These are phyloP conservation scores for Scutellaria minor DNA, from an alignment of 257 asterid species.

Conservation along the genomic window DNA sequence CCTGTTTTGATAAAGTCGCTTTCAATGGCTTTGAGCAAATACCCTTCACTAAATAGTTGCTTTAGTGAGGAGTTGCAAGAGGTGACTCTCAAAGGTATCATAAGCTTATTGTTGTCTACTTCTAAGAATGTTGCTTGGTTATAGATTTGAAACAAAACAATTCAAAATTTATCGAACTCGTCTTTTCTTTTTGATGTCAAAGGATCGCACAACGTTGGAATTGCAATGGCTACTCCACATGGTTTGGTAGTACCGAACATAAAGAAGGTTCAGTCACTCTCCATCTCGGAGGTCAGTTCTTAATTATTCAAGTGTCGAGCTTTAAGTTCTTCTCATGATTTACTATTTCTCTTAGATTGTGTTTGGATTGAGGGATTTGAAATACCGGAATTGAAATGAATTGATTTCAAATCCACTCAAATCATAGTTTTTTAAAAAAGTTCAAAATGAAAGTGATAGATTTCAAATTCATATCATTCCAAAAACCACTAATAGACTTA, in stretches of 20 bases:
- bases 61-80: conserved; percentile 74
- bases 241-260: conserved; percentile 95
- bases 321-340: conserved; percentile 6
- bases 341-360: no score
- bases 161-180: background rate
- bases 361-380: no score
- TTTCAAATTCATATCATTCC: no score
- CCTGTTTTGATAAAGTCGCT: conserved; percentile 82
- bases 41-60: conserved; percentile 86
- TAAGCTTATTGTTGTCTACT: background rate
- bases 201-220: conserved; percentile 93
- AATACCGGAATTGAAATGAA: no score
- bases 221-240: conserved; percentile 97
- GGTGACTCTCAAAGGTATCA: conserved; percentile 80
- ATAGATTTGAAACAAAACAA: background rate
- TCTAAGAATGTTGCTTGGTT: background rate
- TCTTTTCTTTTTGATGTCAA: conserved; percentile 27
- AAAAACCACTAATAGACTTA: no score
- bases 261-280: conserved; percentile 87
- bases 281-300: conserved; percentile 78
- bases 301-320: background rate
- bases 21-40: conserved; percentile 74
- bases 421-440: no score
- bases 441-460: no score
- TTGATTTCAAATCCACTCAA: no score